These are phyloP conservation scores for Cystobasidium tubakii DNA, from an alignment of 768 basidiomycete species.

Conservation along the genomic window DNA sequence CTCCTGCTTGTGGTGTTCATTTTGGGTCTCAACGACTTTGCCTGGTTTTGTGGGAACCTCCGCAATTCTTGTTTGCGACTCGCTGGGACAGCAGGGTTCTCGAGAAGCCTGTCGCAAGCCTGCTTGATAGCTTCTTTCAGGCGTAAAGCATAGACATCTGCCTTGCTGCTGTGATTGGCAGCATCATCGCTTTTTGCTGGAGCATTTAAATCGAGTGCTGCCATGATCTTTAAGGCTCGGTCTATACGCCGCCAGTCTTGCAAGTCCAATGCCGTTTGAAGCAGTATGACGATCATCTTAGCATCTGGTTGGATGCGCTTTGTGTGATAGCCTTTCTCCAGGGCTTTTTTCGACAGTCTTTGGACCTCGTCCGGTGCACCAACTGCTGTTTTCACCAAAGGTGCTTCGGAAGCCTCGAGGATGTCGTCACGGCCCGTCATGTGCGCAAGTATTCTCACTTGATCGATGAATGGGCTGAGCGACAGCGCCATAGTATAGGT, in stretches of 20 bases:
- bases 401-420: constrained; percentile 11
- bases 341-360: neutral
- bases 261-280: neutral
- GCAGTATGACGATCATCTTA: neutral
- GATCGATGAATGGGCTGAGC: constrained; percentile 7
- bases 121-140: neutral
- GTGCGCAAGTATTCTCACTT: constrained; percentile 14
- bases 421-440: constrained; percentile 1
- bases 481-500: neutral
- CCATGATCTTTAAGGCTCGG: neutral
- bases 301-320: neutral
- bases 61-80: neutral
- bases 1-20: neutral
- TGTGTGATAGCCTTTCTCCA: constrained; percentile 31
- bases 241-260: constrained; percentile 26
- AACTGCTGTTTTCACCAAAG: neutral
- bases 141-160: neutral
- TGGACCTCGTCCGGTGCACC: neutral
- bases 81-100: neutral
- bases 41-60: neutral
- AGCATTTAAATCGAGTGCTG: neutral
- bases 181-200: neutral
- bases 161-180: neutral
- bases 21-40: neutral
- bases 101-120: neutral